phyloP scores from a whole-genome alignment of 2,329 filamentous ascomycete genomes.

The Colletotrichum sp. region DNA sequence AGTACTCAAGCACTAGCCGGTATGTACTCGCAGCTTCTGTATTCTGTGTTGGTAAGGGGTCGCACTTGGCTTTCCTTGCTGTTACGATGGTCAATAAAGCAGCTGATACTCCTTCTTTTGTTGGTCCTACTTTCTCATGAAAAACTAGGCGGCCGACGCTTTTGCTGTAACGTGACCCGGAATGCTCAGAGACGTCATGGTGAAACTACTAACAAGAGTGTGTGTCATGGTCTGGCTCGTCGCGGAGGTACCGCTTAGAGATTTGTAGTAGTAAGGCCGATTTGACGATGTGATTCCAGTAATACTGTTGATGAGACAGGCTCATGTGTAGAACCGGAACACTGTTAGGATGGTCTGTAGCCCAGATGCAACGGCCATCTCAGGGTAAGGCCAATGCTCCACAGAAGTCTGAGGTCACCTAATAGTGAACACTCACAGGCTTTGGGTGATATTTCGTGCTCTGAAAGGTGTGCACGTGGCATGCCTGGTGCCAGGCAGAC shows the following conservation, averaged over 20 bases:
- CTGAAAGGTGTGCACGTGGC: not conserved
- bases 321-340: not conserved
- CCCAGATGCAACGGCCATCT: not conserved
- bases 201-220: not conserved
- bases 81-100: not conserved
- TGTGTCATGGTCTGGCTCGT: not conserved
- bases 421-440: not conserved
- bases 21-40: not conserved
- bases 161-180: not conserved
- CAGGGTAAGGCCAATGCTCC: not conserved
- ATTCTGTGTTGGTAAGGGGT: not conserved
- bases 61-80: not conserved
- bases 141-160: not conserved
- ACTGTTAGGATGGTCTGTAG: not conserved
- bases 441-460: not conserved
- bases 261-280: not conserved
- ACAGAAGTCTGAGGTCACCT: not conserved
- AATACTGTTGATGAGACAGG: not conserved
- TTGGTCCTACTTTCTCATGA: not conserved
- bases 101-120: not conserved
- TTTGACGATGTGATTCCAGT: not conserved
- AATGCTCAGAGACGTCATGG: not conserved
- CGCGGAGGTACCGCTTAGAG: rapidly evolving
- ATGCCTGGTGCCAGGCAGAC: not conserved
- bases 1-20: not conserved